phyloP scores from a whole-genome alignment of 306 rosid species.

The Medicago truncatula region DNA sequence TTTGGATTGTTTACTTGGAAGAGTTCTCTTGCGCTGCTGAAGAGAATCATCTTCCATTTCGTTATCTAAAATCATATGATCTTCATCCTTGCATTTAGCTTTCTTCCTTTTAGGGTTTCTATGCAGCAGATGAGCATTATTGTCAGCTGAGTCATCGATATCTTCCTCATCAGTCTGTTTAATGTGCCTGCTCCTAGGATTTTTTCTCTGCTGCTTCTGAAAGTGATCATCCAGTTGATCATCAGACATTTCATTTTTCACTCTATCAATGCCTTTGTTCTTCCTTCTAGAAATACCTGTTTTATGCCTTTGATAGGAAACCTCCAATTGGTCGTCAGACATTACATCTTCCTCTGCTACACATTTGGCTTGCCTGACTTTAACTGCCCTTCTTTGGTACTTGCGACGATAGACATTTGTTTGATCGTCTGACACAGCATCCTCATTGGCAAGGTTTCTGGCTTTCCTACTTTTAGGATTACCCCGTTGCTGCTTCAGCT shows the following conservation, averaged over 20 bases:
- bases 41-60: conserved; percentile 49
- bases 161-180: conserved; percentile 40
- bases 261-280: conserved; percentile 43
- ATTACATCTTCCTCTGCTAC: conserved; percentile 42
- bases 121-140: conserved; percentile 48
- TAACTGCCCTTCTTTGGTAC: conserved; percentile 45
- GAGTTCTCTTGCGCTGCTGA: conserved; percentile 58
- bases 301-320: conserved; percentile 40
- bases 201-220: conserved; percentile 47
- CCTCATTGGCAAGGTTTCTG: conserved; percentile 46
- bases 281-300: conserved; percentile 44
- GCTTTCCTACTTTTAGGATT: conserved; percentile 62
- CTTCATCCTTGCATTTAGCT: conserved; percentile 57
- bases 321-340: conserved; percentile 50
- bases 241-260: conserved; percentile 45
- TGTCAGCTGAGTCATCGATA: conserved; percentile 44
- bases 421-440: conserved; percentile 45
- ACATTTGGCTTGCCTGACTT: conserved; percentile 42
- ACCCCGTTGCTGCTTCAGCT: conserved; percentile 49
- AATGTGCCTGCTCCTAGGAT: conserved; percentile 41
- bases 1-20: conserved; percentile 64
- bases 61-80: conserved; percentile 52
- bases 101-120: conserved; percentile 63
- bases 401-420: conserved; percentile 36
- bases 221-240: conserved; percentile 45